Base-by-base conservation (phyloP, 108 stramenopile species). In the Fragilaria radians region DNA sequence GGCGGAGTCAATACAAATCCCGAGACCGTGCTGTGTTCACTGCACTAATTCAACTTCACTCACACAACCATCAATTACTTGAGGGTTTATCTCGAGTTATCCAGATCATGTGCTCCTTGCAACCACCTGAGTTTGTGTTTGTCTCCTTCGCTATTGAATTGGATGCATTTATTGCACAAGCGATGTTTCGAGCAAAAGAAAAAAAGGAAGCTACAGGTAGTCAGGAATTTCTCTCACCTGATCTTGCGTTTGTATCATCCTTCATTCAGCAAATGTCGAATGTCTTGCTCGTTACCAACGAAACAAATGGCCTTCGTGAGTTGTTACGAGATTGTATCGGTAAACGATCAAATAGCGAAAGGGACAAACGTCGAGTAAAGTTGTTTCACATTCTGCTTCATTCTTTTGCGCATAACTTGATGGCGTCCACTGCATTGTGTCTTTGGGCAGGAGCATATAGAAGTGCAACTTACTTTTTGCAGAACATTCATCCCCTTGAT, bases 71-170 rank as follows among this genome's bases (percentile, higher is more conserved):
- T 26, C 70, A 83, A 26, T 72, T 87, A 32, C 67, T 92, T 17
- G 59, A 75, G 24, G 82, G 86, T 45, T 34, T 92, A 29, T 81
- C 91, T 24, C 72, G 75, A 49, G 81, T 92, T 17, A 71, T 92
- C 61, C 70, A 88, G 17, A 73, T 79, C 32, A 90, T 90, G 88
- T 92, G 87, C 28, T 67, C 73, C 5, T 71, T 92, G 0, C 91
- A 92, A 64, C 91, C 91, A 32, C 85, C 91, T 7, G 91, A 86
- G 52, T 89, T 92, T 65, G 82, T 92, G 18, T 88, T 85, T 60
- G 70, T 87, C 0, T 86, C 91, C 0, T 92, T 92, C 58, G 83
- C 83, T 4, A 69, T 81, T 2, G 91, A 92, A 66, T 46, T 92
- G 30, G 86, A 92, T 28, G 64, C 54, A 30, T 92, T 81, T 67